A percentile compares a stretch with the other conserved stretches of the same genome.
Evolutionary conservation across 345 rosid genomes (phyloP).

Genomic region (Populus nigra): DNA sequence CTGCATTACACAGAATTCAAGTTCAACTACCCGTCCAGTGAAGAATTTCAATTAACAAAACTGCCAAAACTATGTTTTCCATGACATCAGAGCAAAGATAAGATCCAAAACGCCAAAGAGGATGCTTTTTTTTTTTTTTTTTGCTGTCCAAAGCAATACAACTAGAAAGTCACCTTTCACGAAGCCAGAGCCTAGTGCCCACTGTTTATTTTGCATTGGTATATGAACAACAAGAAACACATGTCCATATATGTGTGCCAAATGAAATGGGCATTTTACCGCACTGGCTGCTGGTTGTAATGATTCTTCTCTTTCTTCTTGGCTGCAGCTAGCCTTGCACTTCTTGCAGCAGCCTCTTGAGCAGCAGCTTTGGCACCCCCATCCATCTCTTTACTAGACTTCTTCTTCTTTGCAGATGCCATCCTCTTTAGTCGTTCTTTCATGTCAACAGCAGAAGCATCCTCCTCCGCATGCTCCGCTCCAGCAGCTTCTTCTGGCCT

Average conservation of each 20-base stretch:
- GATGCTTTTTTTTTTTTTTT: not conserved
- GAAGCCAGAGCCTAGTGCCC: slow-evolving; percentile 7
- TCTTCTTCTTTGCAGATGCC: slow-evolving; percentile 59
- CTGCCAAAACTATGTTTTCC: slow-evolving; percentile 25
- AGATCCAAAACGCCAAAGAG: slow-evolving; percentile 16
- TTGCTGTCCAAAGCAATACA: slow-evolving; percentile 16
- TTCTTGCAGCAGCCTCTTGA: slow-evolving; percentile 69
- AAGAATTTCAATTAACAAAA: slow-evolving; percentile 28
- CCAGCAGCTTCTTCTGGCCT: slow-evolving; percentile 33
- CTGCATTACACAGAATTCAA: slow-evolving; percentile 9
- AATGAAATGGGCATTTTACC: slow-evolving; percentile 20
- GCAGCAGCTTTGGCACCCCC: slow-evolving; percentile 68
- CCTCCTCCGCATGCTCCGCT: slow-evolving; percentile 38
- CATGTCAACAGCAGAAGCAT: slow-evolving; percentile 43
- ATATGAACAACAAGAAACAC: slow-evolving; percentile 33
- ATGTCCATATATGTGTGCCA: slow-evolving; percentile 24
- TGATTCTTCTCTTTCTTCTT: slow-evolving; percentile 77
- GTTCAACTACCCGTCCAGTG: slow-evolving; percentile 11
- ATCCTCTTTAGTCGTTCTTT: slow-evolving; percentile 59
- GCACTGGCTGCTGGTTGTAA: slow-evolving; percentile 72
- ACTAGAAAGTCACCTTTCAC: slow-evolving; percentile 20
- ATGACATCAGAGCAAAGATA: slow-evolving; percentile 20
- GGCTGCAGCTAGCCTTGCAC: slow-evolving; percentile 69
- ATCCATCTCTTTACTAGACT: slow-evolving; percentile 57
- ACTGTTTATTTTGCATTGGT: slow-evolving; percentile 25